Conservation (phyloP, 78 protist genomes). For the Salpingoeca rosetta region DNA sequence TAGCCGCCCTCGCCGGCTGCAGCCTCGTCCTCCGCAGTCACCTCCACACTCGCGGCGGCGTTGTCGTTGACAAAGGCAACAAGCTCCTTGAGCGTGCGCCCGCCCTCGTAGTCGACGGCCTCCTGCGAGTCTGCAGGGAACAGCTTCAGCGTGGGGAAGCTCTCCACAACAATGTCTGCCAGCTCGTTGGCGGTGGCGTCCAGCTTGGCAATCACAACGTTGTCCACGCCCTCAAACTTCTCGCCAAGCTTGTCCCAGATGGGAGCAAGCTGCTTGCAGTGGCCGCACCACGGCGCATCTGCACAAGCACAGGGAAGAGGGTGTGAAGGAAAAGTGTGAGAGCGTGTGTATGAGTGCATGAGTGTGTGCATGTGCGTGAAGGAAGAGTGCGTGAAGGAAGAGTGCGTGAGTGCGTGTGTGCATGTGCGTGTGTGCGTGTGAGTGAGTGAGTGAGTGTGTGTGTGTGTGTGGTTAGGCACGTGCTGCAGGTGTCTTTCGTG, state of each 20-base stretch:
- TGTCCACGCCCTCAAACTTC: background rate
- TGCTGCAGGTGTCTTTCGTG: no score
- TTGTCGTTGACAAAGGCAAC: background rate
- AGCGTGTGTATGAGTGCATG: no score
- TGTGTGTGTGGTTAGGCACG: no score
- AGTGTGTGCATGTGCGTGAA: no score
- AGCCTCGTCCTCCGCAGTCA: background rate
- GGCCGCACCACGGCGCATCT: conserved; percentile 79
- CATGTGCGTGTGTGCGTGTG: no score
- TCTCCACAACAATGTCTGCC: conserved; percentile 24
- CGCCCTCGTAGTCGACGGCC: conserved; percentile 12
- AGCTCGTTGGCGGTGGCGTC: conserved; percentile 36
- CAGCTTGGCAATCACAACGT: conserved; percentile 28
- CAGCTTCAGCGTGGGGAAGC: conserved; percentile 70
- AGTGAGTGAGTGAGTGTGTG: no score
- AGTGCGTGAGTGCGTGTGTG: no score
- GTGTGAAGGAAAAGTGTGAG: no score
- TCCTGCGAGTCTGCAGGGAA: conserved; percentile 18
- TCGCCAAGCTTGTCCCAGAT: conserved; percentile 57
- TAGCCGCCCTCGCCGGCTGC: background rate
- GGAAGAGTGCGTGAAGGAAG: no score
- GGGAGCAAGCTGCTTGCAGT: conserved; percentile 74
- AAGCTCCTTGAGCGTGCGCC: background rate
- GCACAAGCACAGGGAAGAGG: background rate
- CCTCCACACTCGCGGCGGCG: background rate